Evolutionary conservation across 208 protist genomes (phyloP), one percentile per base, ranked within the genome.

Genomic region (Leishmania tropica): DNA sequence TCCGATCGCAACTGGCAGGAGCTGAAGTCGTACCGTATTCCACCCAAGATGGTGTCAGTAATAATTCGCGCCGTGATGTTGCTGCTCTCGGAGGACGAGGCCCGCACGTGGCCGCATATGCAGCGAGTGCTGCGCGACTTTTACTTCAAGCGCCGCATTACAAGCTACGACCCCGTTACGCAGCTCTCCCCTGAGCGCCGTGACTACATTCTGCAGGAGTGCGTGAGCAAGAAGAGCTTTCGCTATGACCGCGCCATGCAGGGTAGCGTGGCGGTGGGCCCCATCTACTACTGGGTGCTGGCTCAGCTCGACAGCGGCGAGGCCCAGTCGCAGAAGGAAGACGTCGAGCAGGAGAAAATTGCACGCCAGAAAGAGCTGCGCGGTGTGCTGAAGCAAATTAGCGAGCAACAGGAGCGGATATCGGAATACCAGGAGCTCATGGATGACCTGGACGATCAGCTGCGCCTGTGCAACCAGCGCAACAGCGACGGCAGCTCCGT

Each of bases 281-380:
- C 92, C 76, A 97, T 97, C 79, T 97, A 97, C 84, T 97, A 97
- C 87, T 97, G 94, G 93, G 89, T 94, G 68, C 87, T 97, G 58
- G 92, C 94, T 0, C 94, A 97, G 88, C 88, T 97, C 42, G 94
- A 97, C 80, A 88, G 81, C 45, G 88, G 89, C 53, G 92, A 96
- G 81, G 94, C 94, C 17, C 83, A 88, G 72, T 89, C 85, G 56
- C 88, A 97, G 83, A 88, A 92, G 85, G 73, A 65, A 28, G 71
- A 75, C 60, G 81, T 96, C 24, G 76, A 96, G 75, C 68, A 89
- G 79, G 86, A 89, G 75, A 95, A 89, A 81, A 71, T 86, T n/a
- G 75, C 64, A 62, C 86, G 83, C 45, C 87, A 93, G 84, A 87
- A 90, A 73, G 89, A 94, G 80, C 87, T 96, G 75, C 89, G 88